phyloP scores from a whole-genome alignment of 192 early-diverging fungal species.

The Linnemannia zychae region DNA sequence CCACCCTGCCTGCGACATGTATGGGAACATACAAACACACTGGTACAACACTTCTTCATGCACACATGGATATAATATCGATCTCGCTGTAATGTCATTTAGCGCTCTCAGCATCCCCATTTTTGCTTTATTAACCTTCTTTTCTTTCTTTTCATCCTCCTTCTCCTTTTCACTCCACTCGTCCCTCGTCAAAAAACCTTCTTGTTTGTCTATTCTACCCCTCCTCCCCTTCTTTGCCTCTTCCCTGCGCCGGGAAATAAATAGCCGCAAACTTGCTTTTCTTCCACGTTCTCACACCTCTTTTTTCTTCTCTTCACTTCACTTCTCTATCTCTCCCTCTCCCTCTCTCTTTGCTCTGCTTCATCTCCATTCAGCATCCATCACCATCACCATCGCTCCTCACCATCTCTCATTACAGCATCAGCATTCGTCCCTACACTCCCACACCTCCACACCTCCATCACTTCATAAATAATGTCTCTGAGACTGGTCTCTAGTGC shows the following conservation, averaged over 20 bases:
- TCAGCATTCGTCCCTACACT: too few relatives aligned
- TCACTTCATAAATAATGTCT: constrained; percentile 25
- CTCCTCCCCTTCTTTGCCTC: background rate
- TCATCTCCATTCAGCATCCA: background rate
- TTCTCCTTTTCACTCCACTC: background rate
- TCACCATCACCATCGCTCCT: background rate
- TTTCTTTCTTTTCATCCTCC: background rate
- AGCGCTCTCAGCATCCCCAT: background rate
- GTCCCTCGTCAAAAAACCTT: too few relatives aligned
- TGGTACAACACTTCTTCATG: background rate
- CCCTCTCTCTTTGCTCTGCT: background rate
- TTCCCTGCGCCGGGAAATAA: constrained; percentile 1
- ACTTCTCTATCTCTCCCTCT: background rate
- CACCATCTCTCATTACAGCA: background rate
- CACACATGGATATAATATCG: background rate
- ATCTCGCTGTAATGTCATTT: background rate
- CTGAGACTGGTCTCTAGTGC: constrained; percentile 49
- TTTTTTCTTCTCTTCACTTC: background rate
- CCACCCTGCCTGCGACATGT: too few relatives aligned
- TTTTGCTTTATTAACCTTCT: background rate
- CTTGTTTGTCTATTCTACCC: background rate
- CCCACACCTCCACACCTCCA: too few relatives aligned
- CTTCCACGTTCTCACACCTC: background rate
- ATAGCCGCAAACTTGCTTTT: background rate
- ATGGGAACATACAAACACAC: background rate